Percentiles rank a stretch among this genome's conserved stretches.
phyloP scores from a whole-genome alignment of 2,329 filamentous ascomycete species.

The Cercospora beticola region DNA sequence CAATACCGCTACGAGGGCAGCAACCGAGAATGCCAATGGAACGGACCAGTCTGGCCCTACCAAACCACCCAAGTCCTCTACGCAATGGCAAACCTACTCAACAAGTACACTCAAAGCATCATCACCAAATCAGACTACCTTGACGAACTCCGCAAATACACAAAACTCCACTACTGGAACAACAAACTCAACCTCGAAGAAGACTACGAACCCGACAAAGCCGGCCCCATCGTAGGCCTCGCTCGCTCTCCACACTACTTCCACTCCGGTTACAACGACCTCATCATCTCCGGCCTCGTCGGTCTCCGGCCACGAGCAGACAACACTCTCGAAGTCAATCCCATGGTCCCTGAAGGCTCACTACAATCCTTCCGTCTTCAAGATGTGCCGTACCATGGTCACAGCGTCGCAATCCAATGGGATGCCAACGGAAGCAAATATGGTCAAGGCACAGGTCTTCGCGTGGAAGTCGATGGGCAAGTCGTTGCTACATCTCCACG shows the following conservation, averaged over 20 bases:
- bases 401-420: slow-evolving; percentile 46
- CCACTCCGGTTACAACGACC: slow-evolving; percentile 48
- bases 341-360: slow-evolving; percentile 36
- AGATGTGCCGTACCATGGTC: slow-evolving; percentile 45
- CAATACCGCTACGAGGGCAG: slow-evolving; percentile 43
- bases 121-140: slow-evolving; percentile 41
- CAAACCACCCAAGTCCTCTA: slow-evolving; percentile 46
- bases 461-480: slow-evolving; percentile 40
- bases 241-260: slow-evolving; percentile 48
- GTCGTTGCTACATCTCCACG: slow-evolving; percentile 36
- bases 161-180: slow-evolving; percentile 42
- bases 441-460: slow-evolving; percentile 34
- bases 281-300: slow-evolving; percentile 45
- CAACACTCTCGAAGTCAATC: slow-evolving; percentile 44
- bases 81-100: slow-evolving; percentile 46
- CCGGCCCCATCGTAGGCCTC: slow-evolving; percentile 44
- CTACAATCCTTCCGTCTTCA: slow-evolving; percentile 46
- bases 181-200: slow-evolving; percentile 44
- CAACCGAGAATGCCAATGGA: slow-evolving; percentile 48
- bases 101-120: slow-evolving; percentile 41
- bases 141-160: slow-evolving; percentile 41
- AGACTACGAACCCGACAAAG: slow-evolving; percentile 47
- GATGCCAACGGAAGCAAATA: slow-evolving; percentile 40
- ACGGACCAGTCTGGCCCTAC: slow-evolving; percentile 48
- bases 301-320: slow-evolving; percentile 44